Evolutionary conservation across 2,329 filamentous ascomycete species (phyloP), one percentile per base, ranked within the genome.

Genomic region (Lecanicillium sp.): DNA sequence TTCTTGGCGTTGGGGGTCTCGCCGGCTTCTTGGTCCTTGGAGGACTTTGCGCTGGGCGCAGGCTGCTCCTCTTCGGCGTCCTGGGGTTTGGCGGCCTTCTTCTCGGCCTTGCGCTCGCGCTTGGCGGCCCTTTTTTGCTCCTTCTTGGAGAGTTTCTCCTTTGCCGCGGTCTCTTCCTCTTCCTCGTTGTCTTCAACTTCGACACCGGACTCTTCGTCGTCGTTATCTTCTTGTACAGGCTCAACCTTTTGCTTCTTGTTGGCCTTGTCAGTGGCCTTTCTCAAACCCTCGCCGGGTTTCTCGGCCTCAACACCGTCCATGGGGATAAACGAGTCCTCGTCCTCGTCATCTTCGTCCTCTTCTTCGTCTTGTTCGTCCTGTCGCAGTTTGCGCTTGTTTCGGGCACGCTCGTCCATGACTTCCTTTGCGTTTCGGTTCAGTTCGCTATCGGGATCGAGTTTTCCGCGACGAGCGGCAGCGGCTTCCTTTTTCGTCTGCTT

Each of bases 401-500:
- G 72, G 36, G 77, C 79, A 47, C 78, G 73, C 62, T 95, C 90
- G 56, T 94, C 89, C 81, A 95, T 85, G 52, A 96, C 82, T 66
- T 97, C 90, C 65, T 95, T 91, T 52, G 90, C 91, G 55, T 83
- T 93, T 54, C 72, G 73, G 73, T 94, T 93, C 55, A 77, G 65
- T 53, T 85, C 83, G 61, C 89, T 90, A 56, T 91, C 88, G 21
- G 93, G 90, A 60, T 97, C 88, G 33, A 97, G 78, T 70, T 96
- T 97, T 51, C 86, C 88, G 62, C 84, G 79, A 70, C 90, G 90
- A 48, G 89, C 87, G 56, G 86, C 83, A 53, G 82, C 81, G 51
- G 87, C 87, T 67, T 95, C 79, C 66, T 89, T 86, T 65, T 95
- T 95, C 43, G 89, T 91, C 70, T 97, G 90, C 73, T 97, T 97